A percentile compares a stretch with the other conserved stretches of the same genome.
phyloP scores from a whole-genome alignment of 176 grass and related monocot species.

The Ananas comosus region DNA sequence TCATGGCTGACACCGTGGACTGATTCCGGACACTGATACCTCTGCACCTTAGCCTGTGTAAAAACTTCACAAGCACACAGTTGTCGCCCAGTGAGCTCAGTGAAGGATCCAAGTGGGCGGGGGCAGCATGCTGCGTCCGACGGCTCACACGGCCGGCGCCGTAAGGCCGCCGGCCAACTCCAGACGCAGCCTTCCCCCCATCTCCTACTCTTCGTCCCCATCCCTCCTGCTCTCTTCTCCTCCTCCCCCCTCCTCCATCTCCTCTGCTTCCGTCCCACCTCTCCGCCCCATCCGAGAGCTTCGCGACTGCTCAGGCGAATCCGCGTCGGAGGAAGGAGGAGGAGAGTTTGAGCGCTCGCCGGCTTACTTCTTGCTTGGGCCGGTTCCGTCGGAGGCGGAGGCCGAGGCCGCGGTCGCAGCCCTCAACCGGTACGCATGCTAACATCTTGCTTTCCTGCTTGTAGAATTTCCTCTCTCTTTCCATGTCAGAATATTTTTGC shows the following conservation, averaged over 20 bases:
- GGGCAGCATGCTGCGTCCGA: neutral
- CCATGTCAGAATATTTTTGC: no score
- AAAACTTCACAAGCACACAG: no score
- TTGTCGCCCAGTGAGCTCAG: no score
- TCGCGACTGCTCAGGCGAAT: neutral
- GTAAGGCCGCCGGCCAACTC: neutral
- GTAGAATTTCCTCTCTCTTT: no score
- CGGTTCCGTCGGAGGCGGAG: conserved; percentile 1
- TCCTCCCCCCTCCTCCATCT: neutral
- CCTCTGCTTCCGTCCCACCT: neutral
- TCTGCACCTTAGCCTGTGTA: no score
- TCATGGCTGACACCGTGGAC: no score
- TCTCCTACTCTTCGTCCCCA: neutral
- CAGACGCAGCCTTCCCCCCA: neutral
- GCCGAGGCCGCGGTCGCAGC: conserved; percentile 4
- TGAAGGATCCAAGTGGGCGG: neutral
- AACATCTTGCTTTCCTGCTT: neutral
- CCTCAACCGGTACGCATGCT: conserved; percentile 1
- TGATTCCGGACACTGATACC: no score
- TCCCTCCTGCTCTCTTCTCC: neutral
- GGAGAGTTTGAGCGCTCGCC: neutral
- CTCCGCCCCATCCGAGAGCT: neutral
- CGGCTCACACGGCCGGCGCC: neutral
- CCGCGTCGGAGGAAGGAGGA: neutral
- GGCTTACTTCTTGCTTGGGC: neutral